These are phyloP conservation scores for Pythium phragmitis DNA, from an alignment of 352 stramenopile genomes.

Conservation along the genomic window DNA sequence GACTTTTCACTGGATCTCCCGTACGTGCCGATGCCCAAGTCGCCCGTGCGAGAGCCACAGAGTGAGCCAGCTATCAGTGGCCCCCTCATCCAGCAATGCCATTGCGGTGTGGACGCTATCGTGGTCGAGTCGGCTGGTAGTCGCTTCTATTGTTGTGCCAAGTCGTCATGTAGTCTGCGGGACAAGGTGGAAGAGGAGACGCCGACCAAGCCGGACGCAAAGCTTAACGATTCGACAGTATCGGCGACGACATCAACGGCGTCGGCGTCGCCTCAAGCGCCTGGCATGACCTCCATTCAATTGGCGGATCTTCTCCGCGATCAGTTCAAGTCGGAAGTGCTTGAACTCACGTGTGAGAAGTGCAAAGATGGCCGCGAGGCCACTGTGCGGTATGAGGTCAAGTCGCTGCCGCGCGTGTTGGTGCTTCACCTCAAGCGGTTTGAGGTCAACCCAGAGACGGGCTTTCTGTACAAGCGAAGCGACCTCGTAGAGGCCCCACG, in stretches of 20 bases:
- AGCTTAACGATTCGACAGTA: not conserved
- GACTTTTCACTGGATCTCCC: conserved; percentile 86
- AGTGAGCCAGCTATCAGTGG: conserved; percentile 7
- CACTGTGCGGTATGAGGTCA: conserved; percentile 55
- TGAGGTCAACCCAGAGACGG: conserved; percentile 66
- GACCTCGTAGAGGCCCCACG: conserved; percentile 69
- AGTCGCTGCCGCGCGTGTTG: conserved; percentile 65
- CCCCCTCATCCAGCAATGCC: conserved; percentile 38
- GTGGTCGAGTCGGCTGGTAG: conserved; percentile 34
- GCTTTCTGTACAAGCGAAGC: conserved; percentile 76
- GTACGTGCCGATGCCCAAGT: conserved; percentile 10
- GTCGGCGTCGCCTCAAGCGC: not conserved
- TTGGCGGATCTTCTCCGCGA: conserved; percentile 65
- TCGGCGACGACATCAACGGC: not conserved
- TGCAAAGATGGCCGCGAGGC: conserved; percentile 72
- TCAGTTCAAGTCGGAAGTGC: conserved; percentile 74
- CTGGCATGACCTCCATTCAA: conserved; percentile 31
- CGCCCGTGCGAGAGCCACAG: conserved; percentile 2
- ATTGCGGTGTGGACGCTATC: conserved; percentile 49
- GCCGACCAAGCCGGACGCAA: not conserved
- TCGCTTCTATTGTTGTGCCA: conserved; percentile 56
- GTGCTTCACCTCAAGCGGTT: conserved; percentile 88
- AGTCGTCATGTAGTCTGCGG: conserved; percentile 59
- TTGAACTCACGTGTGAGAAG: conserved; percentile 85
- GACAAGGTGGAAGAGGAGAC: conserved; percentile 30